Conservation (phyloP, 345 rosid species). For the Brassica incana region DNA sequence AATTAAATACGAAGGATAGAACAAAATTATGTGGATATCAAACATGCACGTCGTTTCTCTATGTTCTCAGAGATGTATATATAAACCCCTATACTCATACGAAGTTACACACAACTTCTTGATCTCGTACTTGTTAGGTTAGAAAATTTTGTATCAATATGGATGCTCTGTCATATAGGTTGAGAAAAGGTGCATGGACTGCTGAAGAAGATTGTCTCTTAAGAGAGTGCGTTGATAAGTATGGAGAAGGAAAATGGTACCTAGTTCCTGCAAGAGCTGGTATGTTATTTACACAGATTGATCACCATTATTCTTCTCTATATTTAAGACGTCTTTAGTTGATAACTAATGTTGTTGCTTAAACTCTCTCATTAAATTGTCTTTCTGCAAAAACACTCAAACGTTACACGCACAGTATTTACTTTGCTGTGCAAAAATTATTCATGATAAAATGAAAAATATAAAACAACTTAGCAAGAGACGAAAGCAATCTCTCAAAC, state of each 20-base stretch:
- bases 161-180: constrained; percentile 11
- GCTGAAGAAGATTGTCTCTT: constrained; percentile 52
- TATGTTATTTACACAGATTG: constrained; percentile 2
- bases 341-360: background rate
- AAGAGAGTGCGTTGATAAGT: constrained; percentile 34
- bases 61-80: constrained; percentile 7
- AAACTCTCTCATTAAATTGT: background rate
- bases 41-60: constrained; percentile 21
- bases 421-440: constrained; percentile 26
- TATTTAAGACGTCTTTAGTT: background rate
- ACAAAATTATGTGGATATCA: constrained; percentile 19
- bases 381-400: constrained; percentile 1
- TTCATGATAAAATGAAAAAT: constrained; percentile 22
- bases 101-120: background rate
- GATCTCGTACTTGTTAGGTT: background rate
- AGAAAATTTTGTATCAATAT: background rate
- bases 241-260: constrained; percentile 54
- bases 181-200: constrained; percentile 57
- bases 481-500: background rate
- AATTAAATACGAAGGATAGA: background rate
- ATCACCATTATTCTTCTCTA: background rate
- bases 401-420: background rate
- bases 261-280: constrained; percentile 47
- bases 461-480: background rate
- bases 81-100: background rate